These are phyloP conservation scores for Ulota crispa DNA, from an alignment of 225 moss, liverwort and hornwort species.

Conservation along the genomic window DNA sequence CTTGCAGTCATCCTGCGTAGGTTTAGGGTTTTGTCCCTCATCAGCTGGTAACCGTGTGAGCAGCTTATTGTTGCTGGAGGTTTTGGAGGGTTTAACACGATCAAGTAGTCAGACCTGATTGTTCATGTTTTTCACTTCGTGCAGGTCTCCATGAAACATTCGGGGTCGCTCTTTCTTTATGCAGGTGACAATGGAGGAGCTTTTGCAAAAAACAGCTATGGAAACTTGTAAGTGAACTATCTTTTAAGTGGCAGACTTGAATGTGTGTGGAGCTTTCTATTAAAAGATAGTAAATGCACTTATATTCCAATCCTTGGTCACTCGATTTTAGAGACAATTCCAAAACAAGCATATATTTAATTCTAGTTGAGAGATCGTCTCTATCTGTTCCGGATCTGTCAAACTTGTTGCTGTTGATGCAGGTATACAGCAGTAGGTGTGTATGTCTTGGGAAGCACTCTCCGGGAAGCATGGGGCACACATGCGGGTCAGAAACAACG, in stretches of 20 bases:
- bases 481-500: slow-evolving; percentile 71
- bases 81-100: neutral
- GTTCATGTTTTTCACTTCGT: slow-evolving; percentile 4
- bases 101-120: neutral
- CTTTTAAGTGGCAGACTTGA: neutral
- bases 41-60: neutral
- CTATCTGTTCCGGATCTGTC: neutral
- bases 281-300: neutral
- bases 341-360: neutral
- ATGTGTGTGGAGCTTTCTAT: neutral
- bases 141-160: slow-evolving; percentile 96
- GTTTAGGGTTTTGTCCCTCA: neutral
- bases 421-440: slow-evolving; percentile 98
- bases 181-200: slow-evolving; percentile 93
- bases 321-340: neutral
- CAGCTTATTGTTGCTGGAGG: neutral
- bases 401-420: slow-evolving; percentile 4
- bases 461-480: slow-evolving; percentile 84
- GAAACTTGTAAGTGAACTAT: slow-evolving; percentile 72
- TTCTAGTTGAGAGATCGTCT: neutral
- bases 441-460: slow-evolving; percentile 74
- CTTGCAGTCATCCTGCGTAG: neutral
- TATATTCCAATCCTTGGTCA: neutral
- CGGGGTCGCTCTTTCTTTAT: slow-evolving; percentile 92
- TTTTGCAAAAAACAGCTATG: slow-evolving; percentile 96